Base-by-base conservation (phyloP, 164 flowering plant genomes). In the Vitis rotundifolia region DNA sequence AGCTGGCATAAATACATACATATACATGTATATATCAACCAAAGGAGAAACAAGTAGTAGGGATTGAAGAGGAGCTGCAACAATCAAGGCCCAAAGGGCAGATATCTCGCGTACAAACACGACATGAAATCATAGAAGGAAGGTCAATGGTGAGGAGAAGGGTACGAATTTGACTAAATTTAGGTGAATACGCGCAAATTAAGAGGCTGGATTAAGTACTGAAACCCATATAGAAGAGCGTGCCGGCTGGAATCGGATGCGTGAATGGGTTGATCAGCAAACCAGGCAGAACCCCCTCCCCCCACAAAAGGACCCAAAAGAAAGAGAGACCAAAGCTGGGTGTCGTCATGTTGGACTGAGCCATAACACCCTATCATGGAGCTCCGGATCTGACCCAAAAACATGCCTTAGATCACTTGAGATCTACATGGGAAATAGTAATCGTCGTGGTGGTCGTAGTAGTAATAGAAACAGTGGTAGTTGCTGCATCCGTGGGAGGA, bases 371-470 rank as follows among this genome's bases (percentile, higher is more conserved):
- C 44, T 50, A 68, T 26, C 49, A 55, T 54, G 47, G 26, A 70
- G 59, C 44, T 67, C 71, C 51, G 71, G 80, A 77, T 77, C 81
- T 77, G 80, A 73, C 66, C 58, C 55, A 66, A 53, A 61, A 61
- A 29, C 3, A 63, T 61, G 13, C 37, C 71, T 37, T 28, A 53
- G 29, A 61, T 31, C 31, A 61, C 7, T 47, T 8, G 47, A 57
- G 51, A 56, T 67, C 49, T 11, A 8, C 11, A 31, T 29, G 58
- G 15, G 64, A 64, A 59, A 59, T 60, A 65, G 59, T 64, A 63
- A 51, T 3, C 5, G 44, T 37, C 44, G 44, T 3, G 44, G 44
- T 37, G 44, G 44, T 3, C 7, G 44, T 37, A 6, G 44, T 22
- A 22, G 26, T 22, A 60, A 61, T 47, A 54, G 12, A 15, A 28